Base-by-base conservation (phyloP, 1,139 yeast genomes). In the Pneumocystis canis region DNA sequence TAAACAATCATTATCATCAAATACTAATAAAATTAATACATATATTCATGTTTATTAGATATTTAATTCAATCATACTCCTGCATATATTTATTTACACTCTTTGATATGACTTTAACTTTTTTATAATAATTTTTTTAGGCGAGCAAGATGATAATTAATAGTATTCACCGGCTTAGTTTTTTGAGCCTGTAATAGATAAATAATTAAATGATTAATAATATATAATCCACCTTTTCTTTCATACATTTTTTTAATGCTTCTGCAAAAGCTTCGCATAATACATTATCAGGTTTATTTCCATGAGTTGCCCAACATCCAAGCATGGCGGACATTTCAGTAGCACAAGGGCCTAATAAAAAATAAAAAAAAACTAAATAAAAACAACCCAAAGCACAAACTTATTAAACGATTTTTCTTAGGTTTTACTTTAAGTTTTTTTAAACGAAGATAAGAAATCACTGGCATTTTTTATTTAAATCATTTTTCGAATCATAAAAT, bases 321-420 rank as follows among this genome's bases (percentile, higher is more conserved):
- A 64, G 53, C 61, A 64, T 61, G 35, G 66, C 66, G 9, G 64
- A 63, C 66, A 64, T 64, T 33, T 64, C 65, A n/a, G 64, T 62
- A 11, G 63, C 62, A 59, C 66, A 64, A 2, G 66, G 65, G 25
- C 62, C 64, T 47, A 47, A 47, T 47, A 47, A 47, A 47, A 47
- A 25, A 47, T 47, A 11, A 47, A 25, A 47, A 47, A 47, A 40
- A 32, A 5, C 5, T 25, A 47, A 11, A 25, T 47, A 25, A 7
- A 18, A 40, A 47, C 6, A 9, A 25, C 7, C 7, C 6, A 9
- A 9, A n/a, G 4, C 14, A 47, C 30, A 47, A 25, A 47, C 54
- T 20, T 3, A 47, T 47, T 5, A 14, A 11, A 14, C 20, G n/a
- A 25, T 5, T 25, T n/a, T 28, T 47, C 11, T 25, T 25, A 16